Conservation (phyloP, 2,329 filamentous ascomycete species). For the Colletotrichum sojae region DNA sequence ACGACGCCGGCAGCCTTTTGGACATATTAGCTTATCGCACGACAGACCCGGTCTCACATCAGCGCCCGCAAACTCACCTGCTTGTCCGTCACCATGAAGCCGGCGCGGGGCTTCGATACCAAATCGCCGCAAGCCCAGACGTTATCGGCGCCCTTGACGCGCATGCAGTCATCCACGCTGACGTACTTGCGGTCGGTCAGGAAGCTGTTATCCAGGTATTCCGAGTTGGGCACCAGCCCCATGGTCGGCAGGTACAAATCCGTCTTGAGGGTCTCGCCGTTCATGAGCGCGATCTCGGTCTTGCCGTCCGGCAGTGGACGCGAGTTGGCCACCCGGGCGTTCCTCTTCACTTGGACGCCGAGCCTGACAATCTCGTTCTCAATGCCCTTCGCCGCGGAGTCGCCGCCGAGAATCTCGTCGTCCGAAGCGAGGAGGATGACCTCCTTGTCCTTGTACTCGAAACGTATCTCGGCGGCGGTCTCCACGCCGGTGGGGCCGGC, state of each 20-base stretch:
- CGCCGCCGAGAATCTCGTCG: conserved; percentile 59
- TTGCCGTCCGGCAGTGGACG: conserved; percentile 56
- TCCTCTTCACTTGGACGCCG: conserved; percentile 62
- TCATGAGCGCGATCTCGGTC: conserved; percentile 63
- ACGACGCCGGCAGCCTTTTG: conserved; percentile 63
- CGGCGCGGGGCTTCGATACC: conserved; percentile 65
- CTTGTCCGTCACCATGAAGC: conserved; percentile 73
- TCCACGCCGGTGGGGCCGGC: conserved; percentile 71
- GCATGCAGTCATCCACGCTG: conserved; percentile 65
- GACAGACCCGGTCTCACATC: too few relatives aligned
- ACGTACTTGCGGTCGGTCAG: conserved; percentile 62
- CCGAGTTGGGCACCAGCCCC: conserved; percentile 69
- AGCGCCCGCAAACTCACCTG: conserved; percentile 54
- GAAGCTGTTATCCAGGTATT: conserved; percentile 62
- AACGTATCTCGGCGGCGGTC: conserved; percentile 67
- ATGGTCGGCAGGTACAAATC: conserved; percentile 72
- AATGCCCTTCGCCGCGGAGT: conserved; percentile 58
- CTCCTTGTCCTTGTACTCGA: conserved; percentile 64
- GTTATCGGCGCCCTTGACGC: conserved; percentile 58
- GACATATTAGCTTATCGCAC: neutral
- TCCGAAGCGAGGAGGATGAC: conserved; percentile 63
- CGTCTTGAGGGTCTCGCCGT: conserved; percentile 63
- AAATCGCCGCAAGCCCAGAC: conserved; percentile 70
- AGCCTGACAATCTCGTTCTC: conserved; percentile 66
- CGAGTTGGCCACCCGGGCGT: conserved; percentile 56